Base-by-base conservation (phyloP, 140 eudicot genomes). In the Oenanthe javanica region DNA sequence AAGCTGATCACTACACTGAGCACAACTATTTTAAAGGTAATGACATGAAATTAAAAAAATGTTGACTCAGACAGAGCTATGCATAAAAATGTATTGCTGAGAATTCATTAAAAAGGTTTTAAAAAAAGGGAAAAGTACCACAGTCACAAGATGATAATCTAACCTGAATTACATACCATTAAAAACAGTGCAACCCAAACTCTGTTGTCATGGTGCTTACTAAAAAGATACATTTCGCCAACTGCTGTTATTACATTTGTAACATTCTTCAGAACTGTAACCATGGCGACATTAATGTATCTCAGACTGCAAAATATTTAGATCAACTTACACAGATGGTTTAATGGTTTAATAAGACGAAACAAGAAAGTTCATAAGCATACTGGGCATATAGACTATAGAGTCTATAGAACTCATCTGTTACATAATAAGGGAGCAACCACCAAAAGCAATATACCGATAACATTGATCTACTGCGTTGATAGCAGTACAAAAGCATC, bases 181-280 rank as follows among this genome's bases (percentile, higher is more conserved):
- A 94, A 81, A 84, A 92, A 92, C 70, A 94, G 92, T 45, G 99
- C 89, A 52, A 91, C 94, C 99, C 99, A 94, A 54, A 94, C 97
- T 88, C 95, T 89, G 85, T 89, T 94, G 84, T 92, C 99, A 76
- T 94, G 99, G 82, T 88, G 97, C 86, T 92, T 92, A 77, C 83
- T 88, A 81, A 94, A 94, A 19, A 94, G 82, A 86, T 94, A 94
- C 99, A 92, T 94, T 88, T 94, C 99, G 77, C 99, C 99, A 75
- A 94, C 96, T 54, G 99, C 99, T 72, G 99, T 94, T 77, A 94
- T 92, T 80, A 94, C 99, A 85, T 95, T 95, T 59, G 99, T 95
- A 70, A 95, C 93, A 80, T 95, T 95, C 96, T 95, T 92, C 86
- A 95, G 79, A 81, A 95, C 97, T 0, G 99, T 95, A 31, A 95